These are phyloP conservation scores for Toxicodendron radicans DNA, from an alignment of 345 rosid genomes.

Conservation along the genomic window DNA sequence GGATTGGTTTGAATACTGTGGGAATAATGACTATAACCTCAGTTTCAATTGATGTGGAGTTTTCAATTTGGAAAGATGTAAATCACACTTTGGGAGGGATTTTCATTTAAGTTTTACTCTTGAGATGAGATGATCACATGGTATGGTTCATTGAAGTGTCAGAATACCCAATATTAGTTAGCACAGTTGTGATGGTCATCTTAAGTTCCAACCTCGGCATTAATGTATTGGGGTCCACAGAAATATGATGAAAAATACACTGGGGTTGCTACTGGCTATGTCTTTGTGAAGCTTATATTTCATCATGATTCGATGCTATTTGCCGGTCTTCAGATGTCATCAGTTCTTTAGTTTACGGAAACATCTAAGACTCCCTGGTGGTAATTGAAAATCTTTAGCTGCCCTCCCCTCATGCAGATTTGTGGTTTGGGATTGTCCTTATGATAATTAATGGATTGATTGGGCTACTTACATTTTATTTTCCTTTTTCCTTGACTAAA, in stretches of 20 bases:
- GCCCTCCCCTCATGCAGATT: conserved; percentile 13
- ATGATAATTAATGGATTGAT: conserved; percentile 14
- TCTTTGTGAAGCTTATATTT: conserved; percentile 14
- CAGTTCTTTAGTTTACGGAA: conserved; percentile 22
- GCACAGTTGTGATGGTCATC: conserved; percentile 13
- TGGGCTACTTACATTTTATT: conserved; percentile 13
- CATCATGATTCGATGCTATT: conserved; percentile 12
- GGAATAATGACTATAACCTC: conserved; percentile 16
- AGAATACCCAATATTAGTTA: conserved; percentile 6
- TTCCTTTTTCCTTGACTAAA: conserved; percentile 4
- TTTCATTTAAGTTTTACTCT: background rate
- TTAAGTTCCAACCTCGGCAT: conserved; percentile 10
- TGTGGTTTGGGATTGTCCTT: conserved; percentile 14
- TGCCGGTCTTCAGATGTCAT: conserved; percentile 13
- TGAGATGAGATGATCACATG: conserved; percentile 9
- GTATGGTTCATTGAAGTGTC: conserved; percentile 11
- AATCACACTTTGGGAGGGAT: conserved; percentile 12
- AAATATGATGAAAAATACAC: conserved; percentile 6
- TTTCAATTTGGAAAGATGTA: conserved; percentile 10
- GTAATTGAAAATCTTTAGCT: conserved; percentile 17
- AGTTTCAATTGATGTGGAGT: conserved; percentile 19
- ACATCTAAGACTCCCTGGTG: conserved; percentile 10
- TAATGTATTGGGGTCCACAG: conserved; percentile 2
- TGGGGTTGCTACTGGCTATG: conserved; percentile 13
- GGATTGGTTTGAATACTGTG: conserved; percentile 20